Evolutionary conservation across 768 basidiomycete species (phyloP), one percentile per base, ranked within the genome.

Genomic region (Hericium erinaceus): DNA sequence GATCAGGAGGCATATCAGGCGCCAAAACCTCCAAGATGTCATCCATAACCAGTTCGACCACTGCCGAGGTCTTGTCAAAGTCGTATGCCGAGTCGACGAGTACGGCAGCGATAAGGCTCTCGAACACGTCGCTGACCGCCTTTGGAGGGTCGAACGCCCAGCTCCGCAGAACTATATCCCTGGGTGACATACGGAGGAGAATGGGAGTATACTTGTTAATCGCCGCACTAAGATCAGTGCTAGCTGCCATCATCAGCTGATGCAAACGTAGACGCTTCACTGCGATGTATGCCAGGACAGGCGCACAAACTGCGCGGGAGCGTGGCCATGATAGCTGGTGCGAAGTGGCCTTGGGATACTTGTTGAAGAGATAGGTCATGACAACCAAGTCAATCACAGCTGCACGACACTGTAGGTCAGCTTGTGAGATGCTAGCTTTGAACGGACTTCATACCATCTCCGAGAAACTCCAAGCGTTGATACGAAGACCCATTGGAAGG

Each of bases 81-180:
- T 90, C 72, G 65, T 85, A 90, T 4, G 78, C 83, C 4, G 82
- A 80, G 70, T 95, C 93, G 46, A 95, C 79, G 28, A 95, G 78
- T 18, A 95, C 74, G 2, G 90, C 92, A 1, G 91, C 93, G 38
- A 93, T 73, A 5, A 95, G 71, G 55, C 91, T 88, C 70, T 95
- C 93, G 55, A 95, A 77, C 4, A 92, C 80, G 65, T 95, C 93
- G 57, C 88, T 86, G 37, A 92, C 71, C 6, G 81, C 85, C 70
- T 95, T 95, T 0, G 93, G 92, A 9, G 92, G 90, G 64, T 92
- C 86, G 60, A 84, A 86, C 63, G 81, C 81, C 92, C 91, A 94
- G 6, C 86, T 83, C 39, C 79, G 76, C 12, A 78, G 67, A 48
- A 92, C 79, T 18, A 89, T 81, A 50, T 88, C 82, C 51, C 78